Conservation (phyloP, 1,139 yeast species). For the Spathaspora sp. region DNA sequence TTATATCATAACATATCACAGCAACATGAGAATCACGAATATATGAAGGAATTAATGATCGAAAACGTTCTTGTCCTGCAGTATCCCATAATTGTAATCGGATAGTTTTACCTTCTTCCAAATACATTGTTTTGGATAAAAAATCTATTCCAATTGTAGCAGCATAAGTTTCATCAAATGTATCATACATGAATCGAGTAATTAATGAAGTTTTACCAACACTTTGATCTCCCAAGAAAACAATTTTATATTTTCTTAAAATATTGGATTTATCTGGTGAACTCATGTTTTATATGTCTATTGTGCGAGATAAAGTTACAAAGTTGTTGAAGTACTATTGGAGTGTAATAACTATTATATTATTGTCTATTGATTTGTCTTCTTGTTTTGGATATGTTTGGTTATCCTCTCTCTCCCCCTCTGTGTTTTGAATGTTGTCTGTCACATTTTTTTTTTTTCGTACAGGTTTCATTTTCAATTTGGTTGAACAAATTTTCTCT, state of each 20-base stretch:
- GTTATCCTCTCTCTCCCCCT: not conserved
- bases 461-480: not conserved
- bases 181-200: constrained; percentile 95
- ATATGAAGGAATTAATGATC: constrained; percentile 73
- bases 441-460: not conserved
- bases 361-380: not conserved
- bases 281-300: constrained; percentile 9
- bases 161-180: constrained; percentile 93
- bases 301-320: too few species aligned
- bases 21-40: constrained; percentile 98
- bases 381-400: not conserved
- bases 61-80: constrained; percentile 64
- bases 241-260: constrained; percentile 80
- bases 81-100: constrained; percentile 59
- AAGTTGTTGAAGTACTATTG: too few species aligned
- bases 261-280: constrained; percentile 16
- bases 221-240: constrained; percentile 96
- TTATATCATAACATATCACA: constrained; percentile 90
- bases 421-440: too few species aligned
- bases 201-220: constrained; percentile 95
- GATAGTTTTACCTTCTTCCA: constrained; percentile 56
- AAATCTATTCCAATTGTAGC: constrained; percentile 98
- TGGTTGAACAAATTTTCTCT: not conserved
- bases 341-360: not conserved
- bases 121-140: constrained; percentile 71